Evolutionary conservation across 148 eudicot species (phyloP), one percentile per base, ranked within the genome.

Genomic region (Rhododendron kiyosumense): DNA sequence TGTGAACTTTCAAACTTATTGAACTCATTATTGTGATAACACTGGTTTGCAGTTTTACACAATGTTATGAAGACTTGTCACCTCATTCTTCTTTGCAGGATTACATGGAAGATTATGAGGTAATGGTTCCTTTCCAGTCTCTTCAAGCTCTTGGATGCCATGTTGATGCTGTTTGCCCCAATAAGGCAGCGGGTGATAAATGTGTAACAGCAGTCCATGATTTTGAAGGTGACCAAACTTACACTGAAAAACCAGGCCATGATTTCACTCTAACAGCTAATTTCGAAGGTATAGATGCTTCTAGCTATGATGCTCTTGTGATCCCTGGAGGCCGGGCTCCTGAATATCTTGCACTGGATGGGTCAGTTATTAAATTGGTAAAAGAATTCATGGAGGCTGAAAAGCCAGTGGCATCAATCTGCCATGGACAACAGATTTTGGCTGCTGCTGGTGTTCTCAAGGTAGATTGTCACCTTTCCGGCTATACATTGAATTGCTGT

Each of bases 291-390:
- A 43, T 97, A 57, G 87, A 92, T 88, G 91, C 89, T 81, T 92
- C 96, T 69, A 91, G 90, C 90, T 97, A 97, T 89, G 98, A 97
- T 89, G 99, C 93, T 54, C 96, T 97, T 86, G 99, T 97, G 85
- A 93, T 97, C 80, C 99, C 99, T 46, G 99, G 99, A 82, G 99
- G 99, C 30, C 93, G 99, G 45, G 99, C 98, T 87, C 99, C 99
- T 22, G 99, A 97, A 86, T 97, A 95, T 85, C 92, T 95, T 71
- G 96, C 99, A 57, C 89, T 97, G 89, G 92, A 97, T 85, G 96
- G 91, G 63, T 90, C 88, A 43, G 99, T 97, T 83, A 83, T 97
- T 49, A 83, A 91, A 45, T 34, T 97, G 85, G 99, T 94, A 38
- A 95, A 90, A 88, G 86, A 91, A 79, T 97, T 97, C 89, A 94